Conservation (phyloP, 2,329 filamentous ascomycete species). For the Microcera coccophila region DNA sequence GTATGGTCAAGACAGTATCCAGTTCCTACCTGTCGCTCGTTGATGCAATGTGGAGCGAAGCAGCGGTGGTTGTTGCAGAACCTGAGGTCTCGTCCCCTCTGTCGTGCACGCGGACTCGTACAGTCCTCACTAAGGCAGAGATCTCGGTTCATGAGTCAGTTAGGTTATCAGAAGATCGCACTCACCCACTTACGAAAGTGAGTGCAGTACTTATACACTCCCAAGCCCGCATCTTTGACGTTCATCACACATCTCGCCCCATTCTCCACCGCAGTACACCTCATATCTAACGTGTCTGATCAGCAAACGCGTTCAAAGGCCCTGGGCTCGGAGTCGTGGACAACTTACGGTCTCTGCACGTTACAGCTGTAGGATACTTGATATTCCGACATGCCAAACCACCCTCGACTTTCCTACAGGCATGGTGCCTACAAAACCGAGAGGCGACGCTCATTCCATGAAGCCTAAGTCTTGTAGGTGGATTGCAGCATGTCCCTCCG, state of each 20-base stretch:
- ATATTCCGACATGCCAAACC: slow-evolving; percentile 18
- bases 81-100: slow-evolving; percentile 17
- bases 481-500: slow-evolving; percentile 21
- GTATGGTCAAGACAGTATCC: slow-evolving; percentile 26
- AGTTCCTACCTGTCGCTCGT: slow-evolving; percentile 15
- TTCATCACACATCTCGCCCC: slow-evolving; percentile 20
- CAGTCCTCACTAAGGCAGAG: slow-evolving; percentile 26
- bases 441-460: slow-evolving; percentile 15
- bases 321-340: not conserved
- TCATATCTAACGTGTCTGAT: slow-evolving; percentile 16
- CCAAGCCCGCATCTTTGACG: slow-evolving; percentile 17
- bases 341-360: slow-evolving; percentile 26
- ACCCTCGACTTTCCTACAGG: slow-evolving; percentile 23
- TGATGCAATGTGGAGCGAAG: slow-evolving; percentile 25
- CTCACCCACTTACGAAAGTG: slow-evolving; percentile 21
- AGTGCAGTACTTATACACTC: slow-evolving; percentile 19
- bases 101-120: slow-evolving; percentile 16
- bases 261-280: slow-evolving; percentile 22
- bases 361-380: slow-evolving; percentile 19
- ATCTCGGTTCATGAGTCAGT: slow-evolving; percentile 20
- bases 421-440: slow-evolving; percentile 23
- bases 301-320: slow-evolving; percentile 2
- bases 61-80: slow-evolving; percentile 31
- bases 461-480: slow-evolving; percentile 10
- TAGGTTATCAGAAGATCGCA: no score